Conservation (phyloP, 768 basidiomycete species). For the Chlorophyllum brunneum region DNA sequence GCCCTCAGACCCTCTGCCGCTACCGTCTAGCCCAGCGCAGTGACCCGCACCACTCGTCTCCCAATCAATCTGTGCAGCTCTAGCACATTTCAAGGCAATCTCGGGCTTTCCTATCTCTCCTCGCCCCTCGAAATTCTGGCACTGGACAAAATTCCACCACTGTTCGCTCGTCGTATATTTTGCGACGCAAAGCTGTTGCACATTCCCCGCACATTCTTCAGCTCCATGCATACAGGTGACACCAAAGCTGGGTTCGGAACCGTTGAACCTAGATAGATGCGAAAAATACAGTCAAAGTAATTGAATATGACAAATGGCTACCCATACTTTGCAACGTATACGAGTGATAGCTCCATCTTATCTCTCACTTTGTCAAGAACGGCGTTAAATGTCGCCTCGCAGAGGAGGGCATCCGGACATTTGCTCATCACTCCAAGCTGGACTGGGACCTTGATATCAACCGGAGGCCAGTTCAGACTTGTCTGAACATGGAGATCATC, state of each 20-base stretch:
- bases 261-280: constrained; percentile 45
- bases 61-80: constrained; percentile 67
- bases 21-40: constrained; percentile 63
- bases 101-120: constrained; percentile 61
- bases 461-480: constrained; percentile 3
- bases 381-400: constrained; percentile 72
- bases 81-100: constrained; percentile 64
- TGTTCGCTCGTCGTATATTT: constrained; percentile 48
- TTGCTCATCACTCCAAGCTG: constrained; percentile 52
- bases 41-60: constrained; percentile 46
- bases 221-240: constrained; percentile 78
- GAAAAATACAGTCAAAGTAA: not conserved
- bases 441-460: constrained; percentile 40
- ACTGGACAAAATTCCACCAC: constrained; percentile 85
- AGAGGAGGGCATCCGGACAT: constrained; percentile 79
- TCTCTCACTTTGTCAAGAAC: constrained; percentile 59
- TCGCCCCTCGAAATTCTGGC: constrained; percentile 68
- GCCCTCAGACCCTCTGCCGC: constrained; percentile 62
- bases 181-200: constrained; percentile 81
- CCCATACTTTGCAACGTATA: constrained; percentile 72
- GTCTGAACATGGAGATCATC: constrained; percentile 13
- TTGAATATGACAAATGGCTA: constrained; percentile 15
- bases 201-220: constrained; percentile 83
- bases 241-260: constrained; percentile 70
- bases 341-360: constrained; percentile 65